Percentiles rank a stretch among this genome's conserved stretches.
These are phyloP conservation scores for Teratosphaeria viscida DNA, from an alignment of 2,329 filamentous ascomycete genomes.

Conservation along the genomic window DNA sequence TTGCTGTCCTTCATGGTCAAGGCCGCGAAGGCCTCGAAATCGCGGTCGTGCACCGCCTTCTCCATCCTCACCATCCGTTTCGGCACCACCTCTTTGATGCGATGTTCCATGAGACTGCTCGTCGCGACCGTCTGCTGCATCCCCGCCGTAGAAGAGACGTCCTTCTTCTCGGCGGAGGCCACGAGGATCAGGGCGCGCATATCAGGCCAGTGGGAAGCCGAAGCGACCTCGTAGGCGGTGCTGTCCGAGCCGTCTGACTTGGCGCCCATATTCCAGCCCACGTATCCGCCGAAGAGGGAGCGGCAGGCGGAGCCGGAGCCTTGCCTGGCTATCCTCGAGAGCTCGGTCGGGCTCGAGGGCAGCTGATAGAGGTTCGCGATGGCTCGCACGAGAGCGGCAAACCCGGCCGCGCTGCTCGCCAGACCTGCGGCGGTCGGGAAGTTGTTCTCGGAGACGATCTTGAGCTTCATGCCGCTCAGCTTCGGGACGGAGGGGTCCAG, in stretches of 20 bases:
- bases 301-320: slow-evolving; percentile 92
- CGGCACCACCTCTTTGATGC: slow-evolving; percentile 68
- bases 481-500: slow-evolving; percentile 66
- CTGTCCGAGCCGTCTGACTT: slow-evolving; percentile 75
- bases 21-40: slow-evolving; percentile 80
- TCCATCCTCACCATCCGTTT: slow-evolving; percentile 77
- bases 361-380: slow-evolving; percentile 89
- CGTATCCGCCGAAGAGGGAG: slow-evolving; percentile 87
- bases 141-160: slow-evolving; percentile 79
- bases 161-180: slow-evolving; percentile 88
- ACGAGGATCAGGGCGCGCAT: slow-evolving; percentile 92
- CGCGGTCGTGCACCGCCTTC: slow-evolving; percentile 61
- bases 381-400: slow-evolving; percentile 61
- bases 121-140: slow-evolving; percentile 97
- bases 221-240: slow-evolving; percentile 76
- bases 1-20: slow-evolving; percentile 96
- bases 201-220: slow-evolving; percentile 83
- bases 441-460: slow-evolving; percentile 93
- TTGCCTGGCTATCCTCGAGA: slow-evolving; percentile 82
- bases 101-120: slow-evolving; percentile 71
- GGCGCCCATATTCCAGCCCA: slow-evolving; percentile 79
- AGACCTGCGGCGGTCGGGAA: slow-evolving; percentile 96
- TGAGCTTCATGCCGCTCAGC: slow-evolving; percentile 65
- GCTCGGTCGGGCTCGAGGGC: slow-evolving; percentile 66
- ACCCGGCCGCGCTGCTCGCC: slow-evolving; percentile 53